Evolutionary conservation across 345 rosid genomes (phyloP), one percentile per base, ranked within the genome.

Genomic region (Rubroshorea leprosula): DNA sequence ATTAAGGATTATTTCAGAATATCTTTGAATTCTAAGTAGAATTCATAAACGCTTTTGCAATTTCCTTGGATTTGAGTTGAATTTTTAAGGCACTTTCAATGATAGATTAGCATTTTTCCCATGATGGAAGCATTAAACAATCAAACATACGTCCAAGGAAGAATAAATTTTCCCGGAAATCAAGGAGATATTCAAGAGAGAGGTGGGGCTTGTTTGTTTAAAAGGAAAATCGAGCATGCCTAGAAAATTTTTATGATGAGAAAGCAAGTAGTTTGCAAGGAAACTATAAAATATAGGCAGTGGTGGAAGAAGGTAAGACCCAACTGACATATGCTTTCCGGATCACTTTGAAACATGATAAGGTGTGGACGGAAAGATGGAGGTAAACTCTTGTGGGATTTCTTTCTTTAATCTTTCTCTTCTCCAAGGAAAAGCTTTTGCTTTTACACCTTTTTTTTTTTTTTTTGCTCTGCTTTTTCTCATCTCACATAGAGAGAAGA

Each of bases 181-280:
- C 65, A 59, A 57, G 74, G 58, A 64, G 62, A 21, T 44, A 49
- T 38, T 24, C 5, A n/a, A n/a, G n/a, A n/a, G n/a, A n/a, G 15
- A 57, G n/a, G 54, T 43, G 43, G 46, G 59, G 60, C 14, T 29
- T 23, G 24, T 35, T 19, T 35, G 56, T 47, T 56, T 57, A n/a
- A 31, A 49, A 5, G 23, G 8, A 31, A 21, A 31, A 21, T 21
- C 25, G 20, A 49, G 19, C 1, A 20, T 14, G 11, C n/a, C n/a
- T n/a, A n/a, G n/a, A n/a, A n/a, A n/a, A n/a, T n/a, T n/a, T n/a
- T n/a, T n/a, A n/a, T n/a, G n/a, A n/a, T n/a, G n/a, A n/a, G n/a
- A n/a, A n/a, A n/a, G n/a, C n/a, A n/a, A n/a, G n/a, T n/a, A n/a
- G n/a, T n/a, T n/a, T n/a, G n/a, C n/a, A 38, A 58, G n/a, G n/a